These are phyloP conservation scores for Pyrenochaeta sp. DNA, from an alignment of 2,329 filamentous ascomycete species.

Conservation along the genomic window DNA sequence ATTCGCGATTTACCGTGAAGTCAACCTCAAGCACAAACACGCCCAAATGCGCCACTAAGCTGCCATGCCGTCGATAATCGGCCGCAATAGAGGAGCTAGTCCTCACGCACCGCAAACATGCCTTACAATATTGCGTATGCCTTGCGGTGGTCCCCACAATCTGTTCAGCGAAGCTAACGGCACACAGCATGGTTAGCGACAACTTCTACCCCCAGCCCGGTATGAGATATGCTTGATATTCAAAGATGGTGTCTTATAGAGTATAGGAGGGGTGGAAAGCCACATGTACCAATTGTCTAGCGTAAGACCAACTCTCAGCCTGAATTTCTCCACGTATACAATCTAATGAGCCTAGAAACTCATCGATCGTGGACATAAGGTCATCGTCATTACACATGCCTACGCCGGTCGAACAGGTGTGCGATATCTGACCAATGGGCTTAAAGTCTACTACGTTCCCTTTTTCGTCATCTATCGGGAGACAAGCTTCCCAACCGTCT, in stretches of 20 bases:
- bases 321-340: neutral
- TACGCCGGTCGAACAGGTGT: conserved; percentile 91
- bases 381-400: conserved; percentile 95
- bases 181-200: conserved; percentile 87
- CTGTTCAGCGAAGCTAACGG: conserved; percentile 14
- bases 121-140: conserved; percentile 75
- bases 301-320: conserved; percentile 47
- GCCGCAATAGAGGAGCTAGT: conserved; percentile 21
- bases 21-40: neutral
- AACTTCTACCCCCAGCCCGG: conserved; percentile 98
- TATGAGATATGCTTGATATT: conserved; percentile 34
- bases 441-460: conserved; percentile 98
- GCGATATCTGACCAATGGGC: conserved; percentile 93
- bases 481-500: conserved; percentile 93
- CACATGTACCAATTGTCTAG: conserved; percentile 98
- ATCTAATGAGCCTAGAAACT: conserved; percentile 70
- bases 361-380: conserved; percentile 96
- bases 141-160: neutral
- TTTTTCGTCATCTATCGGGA: conserved; percentile 96
- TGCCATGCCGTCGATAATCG: conserved; percentile 31
- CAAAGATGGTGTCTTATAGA: conserved; percentile 26
- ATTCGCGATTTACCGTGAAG: conserved; percentile 6
- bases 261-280: conserved; percentile 83
- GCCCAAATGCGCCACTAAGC: conserved; percentile 12
- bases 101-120: conserved; percentile 56